Base-by-base conservation (phyloP, 176 grass and related monocot genomes). In the Puya raimondii region DNA sequence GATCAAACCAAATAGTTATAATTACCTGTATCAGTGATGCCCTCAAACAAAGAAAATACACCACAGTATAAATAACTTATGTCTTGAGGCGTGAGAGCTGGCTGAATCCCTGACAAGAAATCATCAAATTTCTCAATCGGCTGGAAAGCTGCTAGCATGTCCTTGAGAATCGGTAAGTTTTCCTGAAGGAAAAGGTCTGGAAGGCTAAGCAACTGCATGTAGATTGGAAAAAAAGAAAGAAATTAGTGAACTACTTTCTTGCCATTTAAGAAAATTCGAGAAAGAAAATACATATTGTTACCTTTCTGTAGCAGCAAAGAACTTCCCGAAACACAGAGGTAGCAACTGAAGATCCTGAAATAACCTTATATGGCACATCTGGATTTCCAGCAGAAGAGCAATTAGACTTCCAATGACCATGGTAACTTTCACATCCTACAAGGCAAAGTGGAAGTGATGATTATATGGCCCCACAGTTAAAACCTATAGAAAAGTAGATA, bases 301-400 rank as follows among this genome's bases (percentile, higher is more conserved):
- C 92, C 92, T 91, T 96, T 70, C 79, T 96, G 68, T 87, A 96
- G 85, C 92, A 96, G 59, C 64, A 76, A 75, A 96, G 92, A 65
- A 91, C 79, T 79, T 96, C 92, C 80, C 78, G 84, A 73, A 84
- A 86, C 67, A 96, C 75, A 67, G 80, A 82, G 76, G 69, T 85
- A 17, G 81, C 85, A 67, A 85, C 53, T 70, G 83, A 86, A 89
- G 66, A 64, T 70, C 82, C 80, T 51, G 86, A 80, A 79, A 85
- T 70, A 51, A 84, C 50, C 66, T 82, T 68, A 80, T 84, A 85
- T 78, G 88, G 76, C 78, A 89, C 66, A 67, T 84, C 74, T 82
- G 92, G 92, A 70, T 96, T 96, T 68, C 85, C 80, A 54, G 85
- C 83, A 76, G 88, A 86, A 80, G 73, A 78, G 16, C 81, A 89